Base-by-base conservation (phyloP, 176 grass and related monocot genomes). In the Carex parvula region DNA sequence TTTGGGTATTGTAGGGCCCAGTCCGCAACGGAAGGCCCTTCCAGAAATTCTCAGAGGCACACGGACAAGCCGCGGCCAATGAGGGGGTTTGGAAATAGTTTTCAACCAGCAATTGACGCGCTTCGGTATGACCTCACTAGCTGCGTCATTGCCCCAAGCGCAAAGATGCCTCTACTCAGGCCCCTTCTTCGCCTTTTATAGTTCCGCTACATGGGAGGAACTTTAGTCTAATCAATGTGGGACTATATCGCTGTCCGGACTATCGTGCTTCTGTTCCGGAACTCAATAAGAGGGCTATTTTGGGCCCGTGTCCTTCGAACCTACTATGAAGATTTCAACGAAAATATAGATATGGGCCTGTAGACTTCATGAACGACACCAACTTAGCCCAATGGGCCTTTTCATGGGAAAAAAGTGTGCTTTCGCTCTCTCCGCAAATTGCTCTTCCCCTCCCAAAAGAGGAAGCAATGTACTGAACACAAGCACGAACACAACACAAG, bases 111-210 rank as follows among this genome's bases (percentile, higher is more conserved):
- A 88, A 88, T 88, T 88, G 87, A 88, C 87, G 87, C 87, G 87
- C 85, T 64, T 87, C 85, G 85, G 85, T 85, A 74, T 74, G 5
- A 89, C 87, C 87, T 89, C 87, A 89, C 87, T 86, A 89, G 87
- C 87, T 89, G 87, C 87, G 87, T 89, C 84, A 89, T 89, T 89
- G 87, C 87, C 87, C 87, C 87, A 89, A 89, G 87, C 87, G 87
- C 87, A 89, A 89, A 89, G 87, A 89, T 89, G 7, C 32, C 9
- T 50, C 10, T 0, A 0, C 3, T 0, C 0, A 0, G 6, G 0
- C 4, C 58, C 16, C 3, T 11, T 1, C 60, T 60, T 30, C 74
- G 29, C 0, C 0, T 18, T 75, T 86, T 86, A 77, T 77, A 55
- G 13, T 68, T n/a, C 3, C 46, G 1, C 61, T 8, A 4, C 16